Conservation (phyloP, 352 stramenopile species). For the Phytophthora parvispora region DNA sequence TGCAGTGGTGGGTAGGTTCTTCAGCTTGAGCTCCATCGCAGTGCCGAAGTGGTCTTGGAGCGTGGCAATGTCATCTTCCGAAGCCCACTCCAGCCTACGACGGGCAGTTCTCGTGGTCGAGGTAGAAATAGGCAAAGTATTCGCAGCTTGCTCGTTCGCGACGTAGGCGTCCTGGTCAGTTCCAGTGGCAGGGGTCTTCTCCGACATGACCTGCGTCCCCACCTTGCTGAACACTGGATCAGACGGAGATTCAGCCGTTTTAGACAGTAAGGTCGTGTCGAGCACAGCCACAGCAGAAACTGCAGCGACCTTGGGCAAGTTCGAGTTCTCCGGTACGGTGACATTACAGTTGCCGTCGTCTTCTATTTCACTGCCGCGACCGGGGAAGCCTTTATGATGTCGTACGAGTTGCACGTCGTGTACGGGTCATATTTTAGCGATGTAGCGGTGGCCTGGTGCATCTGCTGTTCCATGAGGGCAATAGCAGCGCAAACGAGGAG, state of each 20-base stretch:
- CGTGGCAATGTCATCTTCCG: conserved; percentile 6
- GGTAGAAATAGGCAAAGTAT: neutral
- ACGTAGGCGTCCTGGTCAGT: conserved; percentile 2
- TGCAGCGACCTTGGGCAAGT: neutral
- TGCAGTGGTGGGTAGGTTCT: conserved; percentile 14
- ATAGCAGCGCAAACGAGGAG: conserved; percentile 4
- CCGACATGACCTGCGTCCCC: conserved; percentile 8
- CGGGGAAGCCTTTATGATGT: conserved; percentile 10
- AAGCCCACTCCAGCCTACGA: conserved; percentile 1
- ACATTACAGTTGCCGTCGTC: conserved; percentile 11
- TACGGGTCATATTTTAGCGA: conserved; percentile 6
- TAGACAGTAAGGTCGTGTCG: conserved; percentile 14
- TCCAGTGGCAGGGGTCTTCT: neutral
- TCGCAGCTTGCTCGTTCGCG: neutral
- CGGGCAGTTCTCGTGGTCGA: neutral
- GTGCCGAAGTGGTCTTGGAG: conserved; percentile 12
- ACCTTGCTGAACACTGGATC: conserved; percentile 6
- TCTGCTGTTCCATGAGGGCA: neutral
- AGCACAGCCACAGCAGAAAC: conserved; percentile 8
- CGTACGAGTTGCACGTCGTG: conserved; percentile 10
- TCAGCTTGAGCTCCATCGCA: conserved; percentile 18
- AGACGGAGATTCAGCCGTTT: neutral
- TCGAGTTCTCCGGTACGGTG: conserved; percentile 6
- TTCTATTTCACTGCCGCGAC: neutral
- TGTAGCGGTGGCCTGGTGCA: neutral